A percentile compares a stretch with the other conserved stretches of the same genome.
Evolutionary conservation across 805 yeast species (phyloP).

Genomic region (Ogataea methanolica): DNA sequence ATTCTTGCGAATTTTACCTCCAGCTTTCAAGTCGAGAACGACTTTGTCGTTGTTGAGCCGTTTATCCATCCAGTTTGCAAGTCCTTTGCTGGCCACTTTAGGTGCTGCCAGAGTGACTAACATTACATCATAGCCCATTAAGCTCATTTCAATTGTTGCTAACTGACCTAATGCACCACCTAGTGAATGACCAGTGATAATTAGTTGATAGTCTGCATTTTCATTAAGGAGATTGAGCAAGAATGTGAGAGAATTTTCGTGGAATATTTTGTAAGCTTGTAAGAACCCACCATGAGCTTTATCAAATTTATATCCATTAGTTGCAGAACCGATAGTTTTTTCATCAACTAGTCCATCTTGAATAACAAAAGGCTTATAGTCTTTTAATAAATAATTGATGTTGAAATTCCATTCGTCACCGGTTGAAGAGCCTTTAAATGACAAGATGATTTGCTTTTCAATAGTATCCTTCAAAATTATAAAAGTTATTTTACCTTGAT

Average conservation of each 20-base stretch:
- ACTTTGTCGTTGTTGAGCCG: conserved; percentile 35
- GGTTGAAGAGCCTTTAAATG: conserved; percentile 8
- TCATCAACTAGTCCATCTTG: neutral
- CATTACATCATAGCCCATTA: conserved; percentile 49
- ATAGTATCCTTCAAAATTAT: neutral
- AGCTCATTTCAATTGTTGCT: conserved; percentile 55
- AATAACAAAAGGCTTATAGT: conserved; percentile 2
- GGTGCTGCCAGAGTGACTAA: conserved; percentile 64
- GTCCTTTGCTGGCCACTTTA: conserved; percentile 50
- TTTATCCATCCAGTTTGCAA: conserved; percentile 48
- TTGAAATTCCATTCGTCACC: conserved; percentile 7
- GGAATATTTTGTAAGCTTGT: conserved; percentile 5
- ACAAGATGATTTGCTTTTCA: conserved; percentile 1
- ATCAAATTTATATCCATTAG: neutral
- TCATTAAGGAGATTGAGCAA: neutral
- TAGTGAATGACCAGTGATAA: conserved; percentile 68
- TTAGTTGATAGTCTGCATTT: conserved; percentile 44
- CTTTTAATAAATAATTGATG: conserved; percentile 1
- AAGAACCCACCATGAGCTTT: conserved; percentile 7
- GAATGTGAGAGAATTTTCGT: neutral
- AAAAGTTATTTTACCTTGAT: neutral
- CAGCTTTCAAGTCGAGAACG: neutral
- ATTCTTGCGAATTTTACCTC: neutral
- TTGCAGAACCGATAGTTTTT: neutral
- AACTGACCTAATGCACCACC: conserved; percentile 61